Evolutionary conservation across 1,139 yeast species (phyloP), one percentile per base, ranked within the genome.

Genomic region (Pichia cactophila): DNA sequence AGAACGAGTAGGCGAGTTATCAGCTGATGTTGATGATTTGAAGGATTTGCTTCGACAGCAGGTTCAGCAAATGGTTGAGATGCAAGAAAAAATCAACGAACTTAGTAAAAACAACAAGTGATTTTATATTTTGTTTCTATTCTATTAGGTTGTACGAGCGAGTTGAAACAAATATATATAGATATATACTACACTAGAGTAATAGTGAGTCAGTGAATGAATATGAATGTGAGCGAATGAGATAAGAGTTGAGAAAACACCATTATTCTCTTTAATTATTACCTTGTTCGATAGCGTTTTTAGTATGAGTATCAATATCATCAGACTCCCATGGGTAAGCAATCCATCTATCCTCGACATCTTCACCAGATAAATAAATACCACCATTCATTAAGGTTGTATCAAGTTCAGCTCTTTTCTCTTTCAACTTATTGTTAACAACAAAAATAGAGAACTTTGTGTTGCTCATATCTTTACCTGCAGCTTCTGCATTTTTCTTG

Each of bases 21-120:
- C 75, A 56, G 96, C 95, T 5, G 99, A 92, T 62, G 92, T 94
- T 16, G 75, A 73, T 7, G 99, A 92, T 65, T 72, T 92, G 66
- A 92, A 90, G 66, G 90, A 85, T 41, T 71, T 90, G 70, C 78
- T 89, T 63, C 76, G 80, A 53, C 76, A 78, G 54, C 98, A 92
- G 65, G 92, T 89, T 33, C 94, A 87, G 64, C 94, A 89, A 59
- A 74, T 90, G 77, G 81, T 86, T 42, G 86, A 79, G 51, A 69
- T 84, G 67, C 84, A 80, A 56, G 79, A 71, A 35, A 53, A 51
- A n/a, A 48, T 58, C 12, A 50, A 50, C 42, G 44, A 41, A 35
- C 20, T 48, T 10, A 38, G 28, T 38, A 38, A 38, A 10, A 26
- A 36, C 16, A 14, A 28, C 9, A 37, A 17, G 26, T 39, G 10